phyloP scores from a whole-genome alignment of 2,329 filamentous ascomycete genomes.

The Leptosphaerulina australis region DNA sequence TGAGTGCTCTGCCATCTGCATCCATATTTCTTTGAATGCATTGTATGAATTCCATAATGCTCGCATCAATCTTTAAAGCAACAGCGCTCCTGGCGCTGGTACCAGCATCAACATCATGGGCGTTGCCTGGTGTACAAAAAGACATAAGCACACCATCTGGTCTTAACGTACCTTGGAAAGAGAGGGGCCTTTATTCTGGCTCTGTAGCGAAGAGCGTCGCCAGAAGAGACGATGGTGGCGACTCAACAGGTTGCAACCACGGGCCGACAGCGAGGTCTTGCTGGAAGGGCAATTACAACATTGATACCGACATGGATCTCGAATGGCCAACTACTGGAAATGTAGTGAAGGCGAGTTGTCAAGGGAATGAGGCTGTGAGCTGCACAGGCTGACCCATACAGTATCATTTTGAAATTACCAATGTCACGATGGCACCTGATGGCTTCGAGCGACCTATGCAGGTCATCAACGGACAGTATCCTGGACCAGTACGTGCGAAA shows the following conservation, averaged over 20 bases:
- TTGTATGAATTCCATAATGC: slow-evolving; percentile 14
- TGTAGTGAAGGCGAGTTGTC: slow-evolving; percentile 34
- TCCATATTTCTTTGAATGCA: slow-evolving; percentile 10
- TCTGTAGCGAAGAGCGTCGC: slow-evolving; percentile 7
- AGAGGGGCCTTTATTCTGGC: slow-evolving; percentile 20
- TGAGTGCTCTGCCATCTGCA: not conserved
- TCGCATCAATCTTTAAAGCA: slow-evolving; percentile 17
- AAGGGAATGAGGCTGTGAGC: not conserved
- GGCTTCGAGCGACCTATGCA: slow-evolving; percentile 51
- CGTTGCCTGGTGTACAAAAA: slow-evolving; percentile 17
- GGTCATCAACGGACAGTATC: slow-evolving; percentile 55
- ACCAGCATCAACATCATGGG: slow-evolving; percentile 23
- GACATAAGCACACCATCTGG: slow-evolving; percentile 1
- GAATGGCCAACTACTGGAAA: slow-evolving; percentile 53
- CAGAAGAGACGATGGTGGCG: slow-evolving; percentile 17
- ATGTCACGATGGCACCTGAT: slow-evolving; percentile 54
- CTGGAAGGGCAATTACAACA: slow-evolving; percentile 44
- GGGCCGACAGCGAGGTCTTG: slow-evolving; percentile 32
- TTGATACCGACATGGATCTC: slow-evolving; percentile 53
- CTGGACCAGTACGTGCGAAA: slow-evolving; percentile 52
- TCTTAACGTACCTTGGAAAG: slow-evolving; percentile 35
- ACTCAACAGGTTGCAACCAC: slow-evolving; percentile 27
- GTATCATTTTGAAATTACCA: slow-evolving; percentile 54
- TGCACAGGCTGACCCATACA: slow-evolving; percentile 27
- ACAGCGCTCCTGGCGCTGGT: slow-evolving; percentile 24